A percentile compares a stretch with the other conserved stretches of the same genome.
phyloP scores from a whole-genome alignment of 306 rosid species.

The Cucurbita pepo region DNA sequence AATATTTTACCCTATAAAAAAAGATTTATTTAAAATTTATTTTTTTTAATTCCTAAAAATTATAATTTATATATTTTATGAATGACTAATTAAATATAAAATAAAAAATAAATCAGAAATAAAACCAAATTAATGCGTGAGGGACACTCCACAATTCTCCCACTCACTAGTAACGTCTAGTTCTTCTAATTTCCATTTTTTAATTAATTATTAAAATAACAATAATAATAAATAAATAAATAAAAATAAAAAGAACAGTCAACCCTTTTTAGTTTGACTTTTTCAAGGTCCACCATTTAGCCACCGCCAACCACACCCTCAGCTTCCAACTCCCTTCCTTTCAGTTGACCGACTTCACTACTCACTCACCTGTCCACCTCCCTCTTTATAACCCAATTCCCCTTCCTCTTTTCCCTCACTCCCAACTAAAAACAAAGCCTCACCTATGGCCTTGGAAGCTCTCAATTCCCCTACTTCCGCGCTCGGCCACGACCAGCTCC shows the following conservation, averaged over 20 bases:
- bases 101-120: no score
- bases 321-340: neutral
- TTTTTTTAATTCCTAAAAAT: no score
- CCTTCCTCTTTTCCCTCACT: neutral
- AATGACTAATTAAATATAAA: no score
- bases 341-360: neutral
- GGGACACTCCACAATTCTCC: neutral
- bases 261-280: neutral
- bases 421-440: neutral
- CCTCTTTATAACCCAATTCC: conserved; percentile 10
- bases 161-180: neutral
- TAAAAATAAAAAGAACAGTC: neutral
- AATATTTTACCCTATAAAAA: no score
- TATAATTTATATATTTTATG: no score
- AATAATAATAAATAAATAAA: neutral
- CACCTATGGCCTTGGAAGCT: conserved; percentile 28
- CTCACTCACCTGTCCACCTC: neutral
- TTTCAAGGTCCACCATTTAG: neutral
- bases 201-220: neutral
- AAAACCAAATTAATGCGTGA: neutral
- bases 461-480: conserved; percentile 50
- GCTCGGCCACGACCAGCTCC: neutral
- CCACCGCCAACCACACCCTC: neutral
- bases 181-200: neutral
- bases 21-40: no score